These are phyloP conservation scores for Leccinum arenicola DNA, from an alignment of 768 basidiomycete species.

Conservation along the genomic window DNA sequence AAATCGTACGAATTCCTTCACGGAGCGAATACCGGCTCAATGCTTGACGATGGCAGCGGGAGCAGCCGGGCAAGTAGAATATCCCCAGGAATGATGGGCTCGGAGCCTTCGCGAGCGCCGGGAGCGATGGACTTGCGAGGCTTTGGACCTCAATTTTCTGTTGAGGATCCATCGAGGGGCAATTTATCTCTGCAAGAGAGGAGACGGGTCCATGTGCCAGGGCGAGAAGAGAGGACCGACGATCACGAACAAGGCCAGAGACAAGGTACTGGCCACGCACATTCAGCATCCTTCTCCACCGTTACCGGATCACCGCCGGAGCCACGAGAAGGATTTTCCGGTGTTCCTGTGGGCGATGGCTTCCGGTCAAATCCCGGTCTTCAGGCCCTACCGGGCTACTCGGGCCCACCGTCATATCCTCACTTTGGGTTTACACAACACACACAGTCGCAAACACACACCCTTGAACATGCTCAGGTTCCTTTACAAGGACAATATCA, in stretches of 20 bases:
- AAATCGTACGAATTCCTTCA: slow-evolving; percentile 24
- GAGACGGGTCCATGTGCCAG: neutral
- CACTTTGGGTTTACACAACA: slow-evolving; percentile 6
- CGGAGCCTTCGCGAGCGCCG: slow-evolving; percentile 12
- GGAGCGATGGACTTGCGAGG: neutral
- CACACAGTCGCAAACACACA: slow-evolving; percentile 5
- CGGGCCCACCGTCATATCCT: slow-evolving; percentile 1
- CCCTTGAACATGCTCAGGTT: neutral
- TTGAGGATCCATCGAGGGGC: neutral
- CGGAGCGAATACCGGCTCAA: slow-evolving; percentile 20
- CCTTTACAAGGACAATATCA: slow-evolving; percentile 14
- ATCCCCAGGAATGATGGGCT: slow-evolving; percentile 13
- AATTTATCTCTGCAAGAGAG: slow-evolving; percentile 2
- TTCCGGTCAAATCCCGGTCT: slow-evolving; percentile 1
- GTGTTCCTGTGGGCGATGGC: neutral
- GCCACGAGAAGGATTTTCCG: neutral
- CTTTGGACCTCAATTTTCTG: neutral
- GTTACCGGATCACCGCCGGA: slow-evolving; percentile 19
- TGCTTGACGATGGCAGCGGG: slow-evolving; percentile 15
- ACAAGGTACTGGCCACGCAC: slow-evolving; percentile 10
- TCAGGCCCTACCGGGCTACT: slow-evolving; percentile 1
- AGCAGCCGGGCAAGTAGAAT: slow-evolving; percentile 12
- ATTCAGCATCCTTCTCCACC: slow-evolving; percentile 27
- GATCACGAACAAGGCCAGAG: neutral
- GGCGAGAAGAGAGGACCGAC: neutral